phyloP scores from a whole-genome alignment of 345 rosid species.

The Ricinus communis region DNA sequence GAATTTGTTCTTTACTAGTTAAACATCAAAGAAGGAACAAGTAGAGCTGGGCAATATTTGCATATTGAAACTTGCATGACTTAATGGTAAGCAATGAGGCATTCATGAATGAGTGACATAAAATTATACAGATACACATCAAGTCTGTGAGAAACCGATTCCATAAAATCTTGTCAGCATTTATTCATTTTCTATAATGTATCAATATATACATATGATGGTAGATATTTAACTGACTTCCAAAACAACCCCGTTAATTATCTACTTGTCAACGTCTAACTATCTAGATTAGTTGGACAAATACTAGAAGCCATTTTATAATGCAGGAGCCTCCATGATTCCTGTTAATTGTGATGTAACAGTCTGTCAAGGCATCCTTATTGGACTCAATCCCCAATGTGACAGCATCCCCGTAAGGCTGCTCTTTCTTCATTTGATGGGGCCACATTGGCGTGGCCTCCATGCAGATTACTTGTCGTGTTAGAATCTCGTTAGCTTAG shows the following conservation, averaged over 20 bases:
- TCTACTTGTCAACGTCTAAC: slow-evolving; percentile 56
- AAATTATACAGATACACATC: not conserved
- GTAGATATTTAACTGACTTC: slow-evolving; percentile 30
- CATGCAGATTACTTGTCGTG: slow-evolving; percentile 27
- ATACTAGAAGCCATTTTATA: slow-evolving; percentile 8
- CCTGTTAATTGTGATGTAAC: slow-evolving; percentile 12
- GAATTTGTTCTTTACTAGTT: too few species aligned
- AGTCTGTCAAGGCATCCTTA: slow-evolving; percentile 5
- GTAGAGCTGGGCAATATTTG: not conserved
- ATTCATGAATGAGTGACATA: slow-evolving; percentile 32
- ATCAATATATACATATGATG: slow-evolving; percentile 7
- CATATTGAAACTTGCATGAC: slow-evolving; percentile 16
- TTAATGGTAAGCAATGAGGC: slow-evolving; percentile 4
- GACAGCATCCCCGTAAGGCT: not conserved
- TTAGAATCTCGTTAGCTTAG: slow-evolving; percentile 8
- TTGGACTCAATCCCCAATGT: not conserved
- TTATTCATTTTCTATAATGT: slow-evolving; percentile 18
- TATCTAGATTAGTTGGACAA: slow-evolving; percentile 36
- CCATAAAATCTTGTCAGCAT: slow-evolving; percentile 14
- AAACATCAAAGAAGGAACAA: too few species aligned
- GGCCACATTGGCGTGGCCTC: slow-evolving; percentile 11
- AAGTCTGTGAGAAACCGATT: slow-evolving; percentile 7
- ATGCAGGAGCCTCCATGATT: not conserved
- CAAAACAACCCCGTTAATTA: slow-evolving; percentile 26
- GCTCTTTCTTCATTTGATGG: slow-evolving; percentile 13